Percentiles rank a stretch among this genome's conserved stretches.
Evolutionary conservation across 345 rosid genomes (phyloP).

Genomic region (Arabis alpina): DNA sequence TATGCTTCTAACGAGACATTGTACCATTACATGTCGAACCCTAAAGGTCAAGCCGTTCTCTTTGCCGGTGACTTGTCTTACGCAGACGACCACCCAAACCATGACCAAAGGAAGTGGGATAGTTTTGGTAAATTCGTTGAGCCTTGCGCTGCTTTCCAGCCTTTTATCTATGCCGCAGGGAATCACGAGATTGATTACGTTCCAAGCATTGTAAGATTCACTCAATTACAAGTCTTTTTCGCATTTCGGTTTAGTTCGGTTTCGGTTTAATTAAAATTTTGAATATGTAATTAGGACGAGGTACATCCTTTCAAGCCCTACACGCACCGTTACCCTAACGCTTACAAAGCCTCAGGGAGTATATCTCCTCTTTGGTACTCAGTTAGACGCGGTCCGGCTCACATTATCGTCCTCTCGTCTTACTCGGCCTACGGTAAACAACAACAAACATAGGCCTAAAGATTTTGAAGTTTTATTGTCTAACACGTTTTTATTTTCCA

Average conservation of each 20-base stretch:
- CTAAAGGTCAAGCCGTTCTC: constrained; percentile 53
- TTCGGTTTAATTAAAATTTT: neutral
- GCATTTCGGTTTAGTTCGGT: neutral
- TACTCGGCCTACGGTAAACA: constrained; percentile 55
- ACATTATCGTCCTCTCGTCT: constrained; percentile 53
- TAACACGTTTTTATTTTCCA: constrained; percentile 18
- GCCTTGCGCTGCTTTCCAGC: constrained; percentile 57
- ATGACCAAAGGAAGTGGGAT: constrained; percentile 58
- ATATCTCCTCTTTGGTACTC: constrained; percentile 61
- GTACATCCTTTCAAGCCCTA: constrained; percentile 48
- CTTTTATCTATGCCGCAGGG: constrained; percentile 57
- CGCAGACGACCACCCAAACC: constrained; percentile 48
- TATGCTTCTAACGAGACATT: constrained; percentile 55
- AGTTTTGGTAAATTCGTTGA: constrained; percentile 51
- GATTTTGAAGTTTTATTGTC: neutral
- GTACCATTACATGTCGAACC: constrained; percentile 52
- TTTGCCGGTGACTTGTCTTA: constrained; percentile 58
- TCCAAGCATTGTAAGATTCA: constrained; percentile 47
- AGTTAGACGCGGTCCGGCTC: constrained; percentile 50
- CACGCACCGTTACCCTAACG: constrained; percentile 38
- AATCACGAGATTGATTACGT: constrained; percentile 54
- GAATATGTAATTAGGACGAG: constrained; percentile 41
- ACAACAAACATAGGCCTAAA: neutral
- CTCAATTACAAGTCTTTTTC: neutral
- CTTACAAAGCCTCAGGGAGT: constrained; percentile 49